Percentiles rank a stretch among this genome's conserved stretches.
These are phyloP conservation scores for Letharia lupina DNA, from an alignment of 495 filamentous ascomycete genomes.

Conservation along the genomic window DNA sequence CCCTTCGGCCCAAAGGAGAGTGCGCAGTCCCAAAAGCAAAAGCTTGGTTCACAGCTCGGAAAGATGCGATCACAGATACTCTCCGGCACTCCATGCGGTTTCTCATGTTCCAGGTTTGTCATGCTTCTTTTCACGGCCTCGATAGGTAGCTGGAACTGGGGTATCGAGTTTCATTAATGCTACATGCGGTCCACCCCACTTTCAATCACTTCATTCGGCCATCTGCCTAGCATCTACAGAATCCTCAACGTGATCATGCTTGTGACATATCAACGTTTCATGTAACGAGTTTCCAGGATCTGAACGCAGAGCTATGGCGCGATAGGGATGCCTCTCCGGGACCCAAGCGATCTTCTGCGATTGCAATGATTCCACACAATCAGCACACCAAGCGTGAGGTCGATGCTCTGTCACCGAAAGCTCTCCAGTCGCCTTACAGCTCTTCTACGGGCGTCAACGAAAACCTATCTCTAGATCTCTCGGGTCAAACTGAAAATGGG, in stretches of 20 bases:
- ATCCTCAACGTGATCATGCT: not conserved
- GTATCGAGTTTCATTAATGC: not conserved
- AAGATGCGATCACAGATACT: not conserved
- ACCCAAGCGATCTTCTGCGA: constrained; percentile 1
- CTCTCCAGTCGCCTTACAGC: constrained; percentile 3
- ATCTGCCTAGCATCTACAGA: not conserved
- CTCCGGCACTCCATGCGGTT: not conserved
- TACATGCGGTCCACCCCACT: constrained; percentile 6
- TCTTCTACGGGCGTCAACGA: not conserved
- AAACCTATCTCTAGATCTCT: not conserved
- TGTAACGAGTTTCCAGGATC: not conserved
- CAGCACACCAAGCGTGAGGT: not conserved
- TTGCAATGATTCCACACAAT: not conserved
- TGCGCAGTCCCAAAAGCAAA: not conserved
- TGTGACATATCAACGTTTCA: not conserved
- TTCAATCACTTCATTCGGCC: not conserved
- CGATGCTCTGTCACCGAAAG: not conserved
- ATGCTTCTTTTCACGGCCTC: not conserved
- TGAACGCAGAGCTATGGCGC: not conserved
- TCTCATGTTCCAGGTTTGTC: not conserved
- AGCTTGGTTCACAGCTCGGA: not conserved
- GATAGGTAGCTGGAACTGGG: not conserved
- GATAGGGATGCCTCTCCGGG: not conserved
- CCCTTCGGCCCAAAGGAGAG: not conserved
- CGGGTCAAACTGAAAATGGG: not conserved